Conservation (phyloP, 2,329 filamentous ascomycete species). For the Graphilbum sp. region DNA sequence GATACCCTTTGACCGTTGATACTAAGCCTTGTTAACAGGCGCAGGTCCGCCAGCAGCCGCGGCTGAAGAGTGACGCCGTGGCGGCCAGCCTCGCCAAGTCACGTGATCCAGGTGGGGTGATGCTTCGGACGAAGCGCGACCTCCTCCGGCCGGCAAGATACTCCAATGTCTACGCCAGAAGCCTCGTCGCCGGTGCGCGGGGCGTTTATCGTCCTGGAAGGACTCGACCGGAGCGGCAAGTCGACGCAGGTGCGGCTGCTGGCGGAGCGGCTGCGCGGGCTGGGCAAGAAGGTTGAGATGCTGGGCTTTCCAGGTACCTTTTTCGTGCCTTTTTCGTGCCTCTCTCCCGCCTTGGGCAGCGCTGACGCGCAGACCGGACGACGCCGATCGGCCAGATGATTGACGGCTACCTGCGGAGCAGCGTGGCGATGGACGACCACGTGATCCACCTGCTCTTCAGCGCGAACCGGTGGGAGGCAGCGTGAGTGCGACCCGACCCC, state of each 20-base stretch:
- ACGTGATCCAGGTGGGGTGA: no score
- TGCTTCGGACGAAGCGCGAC: no score
- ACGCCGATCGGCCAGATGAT: slow-evolving; percentile 82
- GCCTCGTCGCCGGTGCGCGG: slow-evolving; percentile 30
- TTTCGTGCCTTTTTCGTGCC: background rate
- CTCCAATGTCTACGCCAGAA: background rate
- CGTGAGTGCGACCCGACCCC: no score
- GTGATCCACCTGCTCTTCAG: slow-evolving; percentile 82
- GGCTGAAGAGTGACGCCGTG: no score
- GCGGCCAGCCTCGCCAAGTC: no score
- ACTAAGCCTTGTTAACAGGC: no score
- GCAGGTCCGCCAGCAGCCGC: no score
- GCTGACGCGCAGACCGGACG: slow-evolving; percentile 44
- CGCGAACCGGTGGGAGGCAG: slow-evolving; percentile 76
- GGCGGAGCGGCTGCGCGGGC: slow-evolving; percentile 33
- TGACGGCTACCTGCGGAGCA: slow-evolving; percentile 59
- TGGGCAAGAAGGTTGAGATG: slow-evolving; percentile 30
- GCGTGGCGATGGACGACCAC: slow-evolving; percentile 65
- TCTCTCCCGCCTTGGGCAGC: background rate
- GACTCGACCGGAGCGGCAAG: slow-evolving; percentile 80
- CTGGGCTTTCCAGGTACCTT: slow-evolving; percentile 41
- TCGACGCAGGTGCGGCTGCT: slow-evolving; percentile 72
- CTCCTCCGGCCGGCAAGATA: no score
- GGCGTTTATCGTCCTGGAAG: slow-evolving; percentile 70
- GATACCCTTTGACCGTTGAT: no score